Conservation (phyloP, 1,284 basidiomycete species). For the Leucoagaricus sp. region DNA sequence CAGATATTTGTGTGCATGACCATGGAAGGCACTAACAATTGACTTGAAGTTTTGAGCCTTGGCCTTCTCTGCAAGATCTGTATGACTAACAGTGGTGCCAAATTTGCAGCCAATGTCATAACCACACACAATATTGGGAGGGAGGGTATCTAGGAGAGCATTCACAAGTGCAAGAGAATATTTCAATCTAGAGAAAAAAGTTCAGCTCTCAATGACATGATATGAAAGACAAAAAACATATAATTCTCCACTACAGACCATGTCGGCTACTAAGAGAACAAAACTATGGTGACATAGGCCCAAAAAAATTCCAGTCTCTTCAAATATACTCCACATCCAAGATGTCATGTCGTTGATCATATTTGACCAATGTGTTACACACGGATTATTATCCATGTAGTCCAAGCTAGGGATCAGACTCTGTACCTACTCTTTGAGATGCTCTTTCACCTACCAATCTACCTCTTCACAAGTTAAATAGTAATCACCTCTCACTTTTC, state of each 20-base stretch:
- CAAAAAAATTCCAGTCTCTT: constrained; percentile 32
- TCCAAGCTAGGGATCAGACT: background rate
- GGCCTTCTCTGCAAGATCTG: constrained; percentile 15
- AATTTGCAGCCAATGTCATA: constrained; percentile 27
- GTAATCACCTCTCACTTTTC: background rate
- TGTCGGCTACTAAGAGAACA: constrained; percentile 19
- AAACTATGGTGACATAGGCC: constrained; percentile 24
- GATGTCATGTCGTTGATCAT: constrained; percentile 19
- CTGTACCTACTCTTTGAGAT: background rate
- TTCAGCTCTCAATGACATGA: background rate
- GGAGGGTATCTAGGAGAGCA: constrained; percentile 26
- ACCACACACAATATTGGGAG: constrained; percentile 24
- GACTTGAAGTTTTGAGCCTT: constrained; percentile 7
- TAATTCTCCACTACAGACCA: constrained; percentile 26
- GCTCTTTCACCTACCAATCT: background rate
- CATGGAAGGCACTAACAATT: constrained; percentile 32
- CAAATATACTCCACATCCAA: constrained; percentile 31
- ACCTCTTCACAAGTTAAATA: background rate
- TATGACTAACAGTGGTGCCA: constrained; percentile 17
- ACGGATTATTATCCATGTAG: background rate
- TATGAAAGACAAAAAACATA: constrained; percentile 13
- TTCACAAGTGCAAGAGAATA: constrained; percentile 33
- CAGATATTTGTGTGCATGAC: constrained; percentile 30
- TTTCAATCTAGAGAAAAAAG: constrained; percentile 29
- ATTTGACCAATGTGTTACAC: constrained; percentile 23